Percentiles rank a stretch among this genome's conserved stretches.
Evolutionary conservation across 345 rosid genomes (phyloP).

Genomic region (Eucalyptus curtisii): DNA sequence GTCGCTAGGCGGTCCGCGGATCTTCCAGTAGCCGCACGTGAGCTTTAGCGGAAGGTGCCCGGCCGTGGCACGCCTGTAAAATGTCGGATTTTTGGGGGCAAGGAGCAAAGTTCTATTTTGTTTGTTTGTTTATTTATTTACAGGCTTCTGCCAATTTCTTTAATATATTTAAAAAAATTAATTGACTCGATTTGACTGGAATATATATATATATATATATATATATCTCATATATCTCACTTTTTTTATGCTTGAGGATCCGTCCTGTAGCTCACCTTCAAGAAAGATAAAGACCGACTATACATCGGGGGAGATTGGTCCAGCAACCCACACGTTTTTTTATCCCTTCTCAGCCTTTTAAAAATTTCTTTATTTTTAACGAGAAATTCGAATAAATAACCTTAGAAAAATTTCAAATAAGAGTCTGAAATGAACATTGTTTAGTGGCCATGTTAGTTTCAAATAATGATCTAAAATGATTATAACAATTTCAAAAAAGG

Average conservation of each 20-base stretch:
- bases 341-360: neutral
- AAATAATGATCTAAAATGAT: fast-evolving
- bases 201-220: neutral
- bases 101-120: neutral
- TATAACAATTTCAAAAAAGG: fast-evolving
- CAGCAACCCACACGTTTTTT: too few relatives aligned
- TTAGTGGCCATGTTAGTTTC: too few relatives aligned
- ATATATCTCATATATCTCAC: too few relatives aligned
- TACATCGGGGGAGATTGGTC: too few relatives aligned
- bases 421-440: fast-evolving
- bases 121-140: neutral
- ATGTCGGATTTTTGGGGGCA: neutral
- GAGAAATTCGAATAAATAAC: neutral
- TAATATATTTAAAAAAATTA: neutral
- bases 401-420: too few relatives aligned
- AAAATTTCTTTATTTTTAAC: neutral
- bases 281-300: fast-evolving
- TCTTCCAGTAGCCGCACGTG: neutral
- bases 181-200: neutral
- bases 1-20: neutral
- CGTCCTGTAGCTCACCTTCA: too few relatives aligned
- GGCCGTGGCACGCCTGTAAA: neutral
- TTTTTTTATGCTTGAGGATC: too few relatives aligned
- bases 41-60: neutral
- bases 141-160: neutral